Conservation (phyloP, 169 alveolate genomes). For the Eimeria acervulina region DNA sequence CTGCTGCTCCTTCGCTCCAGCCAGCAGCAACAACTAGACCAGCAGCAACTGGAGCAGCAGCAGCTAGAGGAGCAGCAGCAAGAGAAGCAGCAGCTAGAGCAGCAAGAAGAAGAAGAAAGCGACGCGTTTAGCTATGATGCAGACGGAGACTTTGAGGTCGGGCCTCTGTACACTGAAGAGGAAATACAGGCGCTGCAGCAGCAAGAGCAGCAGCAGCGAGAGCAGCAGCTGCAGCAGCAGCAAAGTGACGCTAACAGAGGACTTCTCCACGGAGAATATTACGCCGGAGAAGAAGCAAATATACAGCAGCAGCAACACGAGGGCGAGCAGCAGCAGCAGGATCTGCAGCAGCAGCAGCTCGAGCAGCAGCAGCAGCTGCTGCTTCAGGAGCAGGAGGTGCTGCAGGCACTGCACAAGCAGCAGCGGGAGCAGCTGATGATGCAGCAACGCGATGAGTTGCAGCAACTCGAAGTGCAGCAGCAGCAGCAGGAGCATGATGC, state of each 20-base stretch:
- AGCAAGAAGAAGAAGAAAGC: neutral
- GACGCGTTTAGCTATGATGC: too few species aligned
- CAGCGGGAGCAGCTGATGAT: slow-evolving; percentile 4
- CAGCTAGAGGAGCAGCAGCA: neutral
- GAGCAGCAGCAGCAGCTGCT: neutral
- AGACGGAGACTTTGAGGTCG: too few species aligned
- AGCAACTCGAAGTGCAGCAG: neutral
- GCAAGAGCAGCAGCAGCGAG: neutral
- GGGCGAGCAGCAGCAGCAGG: neutral
- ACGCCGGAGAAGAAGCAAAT: neutral
- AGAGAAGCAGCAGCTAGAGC: neutral
- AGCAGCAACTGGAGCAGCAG: neutral
- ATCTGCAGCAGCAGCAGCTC: neutral
- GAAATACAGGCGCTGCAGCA: neutral
- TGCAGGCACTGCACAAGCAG: neutral
- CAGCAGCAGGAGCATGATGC: neutral
- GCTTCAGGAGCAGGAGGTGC: neutral
- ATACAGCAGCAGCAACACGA: neutral
- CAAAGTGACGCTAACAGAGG: neutral
- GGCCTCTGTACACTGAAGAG: too few species aligned
- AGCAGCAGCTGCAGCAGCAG: neutral
- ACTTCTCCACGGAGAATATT: neutral
- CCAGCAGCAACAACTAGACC: neutral
- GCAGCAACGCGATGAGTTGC: neutral
- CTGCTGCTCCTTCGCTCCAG: neutral